Conservation (phyloP, 2,329 filamentous ascomycete genomes). For the Chaetomiaceae sp. region DNA sequence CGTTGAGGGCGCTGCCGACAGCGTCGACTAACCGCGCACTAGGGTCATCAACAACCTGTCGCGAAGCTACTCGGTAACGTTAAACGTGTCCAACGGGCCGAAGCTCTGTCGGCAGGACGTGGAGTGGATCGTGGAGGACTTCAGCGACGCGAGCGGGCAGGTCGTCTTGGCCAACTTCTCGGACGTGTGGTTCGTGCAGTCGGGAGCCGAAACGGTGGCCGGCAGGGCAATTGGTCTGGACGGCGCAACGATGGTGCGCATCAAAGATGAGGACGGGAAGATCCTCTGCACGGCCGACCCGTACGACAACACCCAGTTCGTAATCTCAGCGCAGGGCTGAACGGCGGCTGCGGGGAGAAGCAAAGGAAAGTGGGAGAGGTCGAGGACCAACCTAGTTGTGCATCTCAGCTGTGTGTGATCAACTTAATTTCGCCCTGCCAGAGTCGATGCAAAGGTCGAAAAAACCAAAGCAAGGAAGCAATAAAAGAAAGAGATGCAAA, state of each 20-base stretch:
- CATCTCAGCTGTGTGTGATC: too few species aligned
- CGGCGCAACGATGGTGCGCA: slow-evolving; percentile 22
- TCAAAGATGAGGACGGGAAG: slow-evolving; percentile 14
- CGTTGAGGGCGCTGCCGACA: not conserved
- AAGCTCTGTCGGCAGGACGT: slow-evolving; percentile 26
- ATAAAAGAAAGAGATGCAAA: too few species aligned
- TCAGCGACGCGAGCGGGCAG: slow-evolving; percentile 20
- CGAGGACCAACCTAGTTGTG: too few species aligned
- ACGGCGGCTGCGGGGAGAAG: not conserved
- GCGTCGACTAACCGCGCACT: not conserved
- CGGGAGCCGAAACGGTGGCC: slow-evolving; percentile 18
- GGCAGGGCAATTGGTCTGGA: slow-evolving; percentile 28
- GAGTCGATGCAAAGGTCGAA: too few species aligned
- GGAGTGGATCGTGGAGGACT: slow-evolving; percentile 31
- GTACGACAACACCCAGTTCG: slow-evolving; percentile 22
- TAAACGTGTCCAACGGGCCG: slow-evolving; percentile 22
- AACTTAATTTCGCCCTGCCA: too few species aligned
- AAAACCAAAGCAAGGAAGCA: too few species aligned
- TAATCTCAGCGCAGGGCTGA: slow-evolving; percentile 10
- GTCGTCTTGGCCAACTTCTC: slow-evolving; percentile 26
- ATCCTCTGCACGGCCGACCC: slow-evolving; percentile 18
- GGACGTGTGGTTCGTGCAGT: slow-evolving; percentile 26
- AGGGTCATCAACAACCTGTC: slow-evolving; percentile 21
- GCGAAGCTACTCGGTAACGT: slow-evolving; percentile 15
- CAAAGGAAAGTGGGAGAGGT: not conserved